Base-by-base conservation (phyloP, 805 yeast species). In the Alloascoidea hylecoeti region DNA sequence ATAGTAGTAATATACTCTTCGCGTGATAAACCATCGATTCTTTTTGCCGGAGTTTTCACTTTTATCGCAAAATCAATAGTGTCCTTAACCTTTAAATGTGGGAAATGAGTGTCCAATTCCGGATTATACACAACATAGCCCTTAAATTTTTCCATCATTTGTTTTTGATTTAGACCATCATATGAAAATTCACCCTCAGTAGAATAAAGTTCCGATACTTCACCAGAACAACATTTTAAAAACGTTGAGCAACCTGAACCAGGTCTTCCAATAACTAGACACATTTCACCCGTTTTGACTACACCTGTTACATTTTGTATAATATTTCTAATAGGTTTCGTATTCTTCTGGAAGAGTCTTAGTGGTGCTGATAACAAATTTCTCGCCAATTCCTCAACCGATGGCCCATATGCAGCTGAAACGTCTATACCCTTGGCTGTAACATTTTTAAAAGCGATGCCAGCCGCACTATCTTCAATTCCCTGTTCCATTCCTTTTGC, bases 201-300 rank as follows among this genome's bases (percentile, higher is more conserved):
- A 19, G 62, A 59, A 15, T 64, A 57, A 51, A 63, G 68, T 18
- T 59, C 58, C 42, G 58, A 56, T 14, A 68, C 67, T 44, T 72
- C 75, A 40, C 75, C 77, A 9, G 85, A 72, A 45, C 78, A 59
- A 2, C 80, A 66, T 46, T 75, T 75, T 51, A 79, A 60, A 36
- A 79, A 61, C 2, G 85, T 70, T 3, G 88, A 75, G 53, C 88
- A 80, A 36, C 89, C 89, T 17, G 89, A 78, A 48, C 89, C 86
- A 2, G 89, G 86, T 43, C 79, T 68, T 38, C 82, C 84, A 27
- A 77, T 55, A 4, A 79, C 86, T 36, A 79, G 58, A 19, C 75
- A 65, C 75, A 78, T 68, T 47, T 78, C 85, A 46, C 86, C 86
- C 2, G 80, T 70, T 39, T 63, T 60, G 9, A 73, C 72, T 16